Conservation (phyloP, 129 eudicot genomes). For the Mikania micrantha region DNA sequence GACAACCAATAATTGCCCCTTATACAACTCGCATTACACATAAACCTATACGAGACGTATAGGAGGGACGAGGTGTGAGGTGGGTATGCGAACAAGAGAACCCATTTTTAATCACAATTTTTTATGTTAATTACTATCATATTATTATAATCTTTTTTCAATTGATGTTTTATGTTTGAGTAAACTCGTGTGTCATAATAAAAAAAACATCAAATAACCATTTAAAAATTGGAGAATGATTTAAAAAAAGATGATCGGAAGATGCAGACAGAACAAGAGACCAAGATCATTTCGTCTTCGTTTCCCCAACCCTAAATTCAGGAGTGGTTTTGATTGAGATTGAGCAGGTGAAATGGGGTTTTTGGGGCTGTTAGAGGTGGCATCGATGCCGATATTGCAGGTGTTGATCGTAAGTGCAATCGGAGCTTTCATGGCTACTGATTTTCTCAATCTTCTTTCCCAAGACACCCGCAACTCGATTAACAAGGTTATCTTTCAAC, state of each 20-base stretch:
- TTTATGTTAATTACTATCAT: too few species aligned
- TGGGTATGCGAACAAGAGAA: too few species aligned
- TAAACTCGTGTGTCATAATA: too few species aligned
- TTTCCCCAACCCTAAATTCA: neutral
- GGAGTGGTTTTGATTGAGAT: too few species aligned
- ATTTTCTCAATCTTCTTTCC: slow-evolving; percentile 45
- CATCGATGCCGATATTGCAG: slow-evolving; percentile 48
- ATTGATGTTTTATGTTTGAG: too few species aligned
- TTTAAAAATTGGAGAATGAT: neutral
- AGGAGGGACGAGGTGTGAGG: too few species aligned
- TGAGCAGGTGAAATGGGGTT: slow-evolving; percentile 52
- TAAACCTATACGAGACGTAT: too few species aligned
- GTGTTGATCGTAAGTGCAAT: slow-evolving; percentile 40
- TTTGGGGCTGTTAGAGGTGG: slow-evolving; percentile 39
- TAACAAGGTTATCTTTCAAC: slow-evolving; percentile 27
- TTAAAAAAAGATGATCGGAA: neutral
- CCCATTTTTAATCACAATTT: too few species aligned
- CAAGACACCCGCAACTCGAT: slow-evolving; percentile 28
- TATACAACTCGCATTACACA: too few species aligned
- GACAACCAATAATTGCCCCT: too few species aligned
- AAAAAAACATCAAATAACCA: too few species aligned
- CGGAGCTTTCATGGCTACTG: slow-evolving; percentile 55
- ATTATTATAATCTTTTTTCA: too few species aligned
- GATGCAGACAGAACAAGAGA: neutral
- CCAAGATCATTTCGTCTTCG: neutral